A percentile compares a stretch with the other conserved stretches of the same genome.
Conservation (phyloP, 371 early-diverging fungal species). For the Mucor piriformis region DNA sequence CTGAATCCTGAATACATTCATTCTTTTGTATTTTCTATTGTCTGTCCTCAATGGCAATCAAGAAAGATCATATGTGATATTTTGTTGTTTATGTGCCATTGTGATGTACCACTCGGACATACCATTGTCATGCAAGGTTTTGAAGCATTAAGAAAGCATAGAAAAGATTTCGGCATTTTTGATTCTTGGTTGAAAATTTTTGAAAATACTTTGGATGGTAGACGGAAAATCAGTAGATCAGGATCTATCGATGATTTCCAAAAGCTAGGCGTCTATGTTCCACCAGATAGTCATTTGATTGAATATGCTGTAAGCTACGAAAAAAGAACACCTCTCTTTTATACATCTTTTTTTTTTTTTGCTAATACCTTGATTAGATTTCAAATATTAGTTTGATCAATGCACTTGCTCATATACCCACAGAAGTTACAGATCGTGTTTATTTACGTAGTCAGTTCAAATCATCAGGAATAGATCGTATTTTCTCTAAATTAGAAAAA, state of each 20-base stretch:
- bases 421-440: conserved; percentile 69
- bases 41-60: conserved; percentile 69
- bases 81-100: conserved; percentile 76
- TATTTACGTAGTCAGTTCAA: conserved; percentile 74
- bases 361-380: too few relatives aligned
- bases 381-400: conserved; percentile 79
- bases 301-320: conserved; percentile 66
- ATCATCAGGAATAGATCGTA: conserved; percentile 60
- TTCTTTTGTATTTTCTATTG: conserved; percentile 71
- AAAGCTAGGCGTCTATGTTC: conserved; percentile 52
- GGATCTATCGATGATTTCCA: conserved; percentile 66
- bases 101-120: conserved; percentile 73
- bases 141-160: conserved; percentile 49
- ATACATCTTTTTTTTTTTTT: background rate
- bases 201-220: conserved; percentile 69
- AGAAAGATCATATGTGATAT: conserved; percentile 74
- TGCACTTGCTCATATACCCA: conserved; percentile 70
- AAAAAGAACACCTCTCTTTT: background rate
- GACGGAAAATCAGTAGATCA: conserved; percentile 65
- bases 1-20: conserved; percentile 62
- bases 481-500: conserved; percentile 60
- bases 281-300: conserved; percentile 67
- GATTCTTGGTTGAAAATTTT: conserved; percentile 79
- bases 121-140: conserved; percentile 59
- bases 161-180: conserved; percentile 60